These are phyloP conservation scores for Puccinia brachypodii DNA, from an alignment of 1,284 basidiomycete genomes.

Conservation along the genomic window DNA sequence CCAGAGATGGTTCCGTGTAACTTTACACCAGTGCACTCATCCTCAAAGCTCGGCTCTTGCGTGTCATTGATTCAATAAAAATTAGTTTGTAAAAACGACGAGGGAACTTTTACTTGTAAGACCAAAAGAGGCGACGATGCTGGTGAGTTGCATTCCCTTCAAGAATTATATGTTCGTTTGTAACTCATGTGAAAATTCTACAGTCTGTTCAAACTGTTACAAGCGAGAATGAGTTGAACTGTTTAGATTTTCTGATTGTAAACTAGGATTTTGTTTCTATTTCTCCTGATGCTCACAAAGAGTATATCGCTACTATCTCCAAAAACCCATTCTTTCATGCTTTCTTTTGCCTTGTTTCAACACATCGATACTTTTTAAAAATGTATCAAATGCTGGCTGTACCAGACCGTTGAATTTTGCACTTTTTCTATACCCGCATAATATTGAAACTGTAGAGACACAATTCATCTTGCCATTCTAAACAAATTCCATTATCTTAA, in stretches of 20 bases:
- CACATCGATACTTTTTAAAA: too few relatives aligned
- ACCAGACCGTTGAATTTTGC: too few relatives aligned
- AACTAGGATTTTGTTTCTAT: neutral
- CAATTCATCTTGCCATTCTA: too few relatives aligned
- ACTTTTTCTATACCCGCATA: too few relatives aligned
- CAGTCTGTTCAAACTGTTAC: neutral
- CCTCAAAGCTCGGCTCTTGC: too few relatives aligned
- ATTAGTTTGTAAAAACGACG: constrained; percentile 5
- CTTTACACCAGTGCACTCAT: neutral
- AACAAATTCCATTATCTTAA: too few relatives aligned
- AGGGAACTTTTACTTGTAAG: neutral
- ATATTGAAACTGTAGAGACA: too few relatives aligned
- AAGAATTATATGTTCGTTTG: neutral
- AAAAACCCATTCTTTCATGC: neutral
- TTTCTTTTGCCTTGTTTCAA: neutral
- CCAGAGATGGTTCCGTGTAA: neutral
- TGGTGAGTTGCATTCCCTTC: neutral
- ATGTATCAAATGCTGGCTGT: too few relatives aligned
- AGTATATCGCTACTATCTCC: neutral
- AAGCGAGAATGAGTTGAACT: neutral
- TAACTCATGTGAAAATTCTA: neutral
- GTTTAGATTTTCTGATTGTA: too few relatives aligned
- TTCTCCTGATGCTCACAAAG: neutral
- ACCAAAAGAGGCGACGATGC: neutral
- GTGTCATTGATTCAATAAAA: too few relatives aligned